Base-by-base conservation (phyloP, 805 yeast species). In the Wickerhamiella parazyma region DNA sequence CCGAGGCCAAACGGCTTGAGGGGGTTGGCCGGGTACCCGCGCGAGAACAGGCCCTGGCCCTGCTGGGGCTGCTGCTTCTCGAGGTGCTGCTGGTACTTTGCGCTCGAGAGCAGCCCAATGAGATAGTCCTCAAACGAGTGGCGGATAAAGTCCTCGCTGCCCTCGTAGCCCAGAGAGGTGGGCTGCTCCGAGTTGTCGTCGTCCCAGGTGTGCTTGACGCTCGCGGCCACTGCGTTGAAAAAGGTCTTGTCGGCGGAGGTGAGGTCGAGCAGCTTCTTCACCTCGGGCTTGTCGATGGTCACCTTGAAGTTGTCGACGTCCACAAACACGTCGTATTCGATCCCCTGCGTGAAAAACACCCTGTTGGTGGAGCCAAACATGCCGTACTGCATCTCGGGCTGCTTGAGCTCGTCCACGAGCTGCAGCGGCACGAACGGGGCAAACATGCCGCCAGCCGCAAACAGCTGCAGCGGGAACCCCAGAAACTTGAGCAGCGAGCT, bases 351-450 rank as follows among this genome's bases (percentile, higher is more conserved):
- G 37, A 81, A 63, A 34, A 91, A 66, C 33, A 91, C 65, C 33
- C 87, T 76, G 62, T 91, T 91, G 4, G 96, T 86, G 34, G 93
- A 78, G 0, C 98, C 98, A 39, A 84, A 72, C 56, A 83, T 64
- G 51, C 75, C 91, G 56, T 76, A 76, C 28, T 70, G 64, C 0
- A 87, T 71, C 41, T 69, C 71, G 1, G 66, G 64, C 17, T 71
- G 69, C 25, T 66, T 67, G 42, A 91, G 66, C 51, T 81, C 86
- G 42, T 80, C 81, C 45, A 89, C 65, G 56, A 89, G 97, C 59
- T 89, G 98, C 44, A 91, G 65, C 0, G 97, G 94, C n/a, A 87
- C 70, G 62, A 89, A 91, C 1, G 98, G 97, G 52, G 80, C 79
- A 69, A 93, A 87, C 47, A 89, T 70, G 1, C 93, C 86, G 36